phyloP scores from a whole-genome alignment of 257 asterid species.

The Petrea volubilis region DNA sequence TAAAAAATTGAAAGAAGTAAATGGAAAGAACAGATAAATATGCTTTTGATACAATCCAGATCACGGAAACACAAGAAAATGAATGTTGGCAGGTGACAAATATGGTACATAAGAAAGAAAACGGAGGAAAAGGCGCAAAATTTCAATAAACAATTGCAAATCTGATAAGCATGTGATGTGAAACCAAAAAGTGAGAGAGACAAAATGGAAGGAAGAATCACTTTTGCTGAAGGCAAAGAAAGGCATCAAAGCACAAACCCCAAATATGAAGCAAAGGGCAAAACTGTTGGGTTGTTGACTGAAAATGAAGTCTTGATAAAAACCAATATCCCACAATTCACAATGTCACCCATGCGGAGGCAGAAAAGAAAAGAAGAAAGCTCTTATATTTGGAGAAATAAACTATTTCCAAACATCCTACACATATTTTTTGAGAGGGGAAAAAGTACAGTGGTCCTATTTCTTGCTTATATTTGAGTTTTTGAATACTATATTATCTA shows the following conservation, averaged over 20 bases:
- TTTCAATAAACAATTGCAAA: constrained; percentile 1
- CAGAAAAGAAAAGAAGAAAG: not conserved
- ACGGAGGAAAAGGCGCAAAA: not conserved
- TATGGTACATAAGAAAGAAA: constrained; percentile 1
- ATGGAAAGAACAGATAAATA: not conserved
- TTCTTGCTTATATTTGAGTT: not conserved
- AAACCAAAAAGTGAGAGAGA: not conserved
- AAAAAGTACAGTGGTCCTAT: not conserved
- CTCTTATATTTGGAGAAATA: not conserved
- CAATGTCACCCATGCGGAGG: not conserved
- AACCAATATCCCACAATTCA: constrained; percentile 1
- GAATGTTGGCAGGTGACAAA: not conserved
- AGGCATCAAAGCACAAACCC: constrained; percentile 13
- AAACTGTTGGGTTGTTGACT: not conserved
- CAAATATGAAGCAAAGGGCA: constrained; percentile 17
- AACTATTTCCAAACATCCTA: not conserved
- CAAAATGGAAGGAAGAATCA: constrained; percentile 24
- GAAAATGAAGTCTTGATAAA: not conserved
- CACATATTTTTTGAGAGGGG: not conserved
- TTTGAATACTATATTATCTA: not conserved
- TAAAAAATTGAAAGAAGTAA: not conserved
- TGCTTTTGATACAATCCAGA: not conserved
- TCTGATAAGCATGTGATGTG: not conserved
- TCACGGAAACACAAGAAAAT: not conserved
- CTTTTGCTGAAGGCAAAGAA: constrained; percentile 16